Percentiles rank a stretch among this genome's conserved stretches.
These are phyloP conservation scores for Setomelanomma holmii DNA, from an alignment of 2,329 filamentous ascomycete species.

Conservation along the genomic window DNA sequence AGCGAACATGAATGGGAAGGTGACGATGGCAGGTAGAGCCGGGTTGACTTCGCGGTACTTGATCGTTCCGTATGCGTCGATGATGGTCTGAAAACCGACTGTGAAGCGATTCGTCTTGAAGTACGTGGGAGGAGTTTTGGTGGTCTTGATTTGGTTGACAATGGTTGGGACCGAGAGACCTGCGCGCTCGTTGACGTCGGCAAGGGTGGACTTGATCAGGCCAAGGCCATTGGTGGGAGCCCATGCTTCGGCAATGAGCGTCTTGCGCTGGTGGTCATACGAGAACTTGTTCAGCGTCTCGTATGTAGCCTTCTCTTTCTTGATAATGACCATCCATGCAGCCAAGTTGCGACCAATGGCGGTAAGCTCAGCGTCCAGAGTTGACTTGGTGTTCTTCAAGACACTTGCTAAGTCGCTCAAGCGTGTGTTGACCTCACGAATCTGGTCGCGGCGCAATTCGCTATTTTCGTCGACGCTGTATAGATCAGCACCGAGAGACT, in stretches of 20 bases:
- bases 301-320: constrained; percentile 98
- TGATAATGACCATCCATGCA: constrained; percentile 96
- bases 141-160: constrained; percentile 96
- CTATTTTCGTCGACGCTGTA: constrained; percentile 98
- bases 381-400: constrained; percentile 91
- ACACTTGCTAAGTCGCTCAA: constrained; percentile 91
- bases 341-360: constrained; percentile 92
- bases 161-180: constrained; percentile 97
- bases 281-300: constrained; percentile 95
- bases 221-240: constrained; percentile 90
- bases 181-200: constrained; percentile 95
- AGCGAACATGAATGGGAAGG: constrained; percentile 98
- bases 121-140: constrained; percentile 96
- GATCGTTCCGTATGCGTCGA: constrained; percentile 96
- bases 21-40: constrained; percentile 91
- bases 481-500: constrained; percentile 92
- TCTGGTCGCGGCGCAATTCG: constrained; percentile 92
- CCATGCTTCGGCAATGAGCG: constrained; percentile 97
- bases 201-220: constrained; percentile 88
- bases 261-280: constrained; percentile 94
- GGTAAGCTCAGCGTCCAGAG: constrained; percentile 88
- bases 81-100: constrained; percentile 97
- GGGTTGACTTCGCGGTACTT: constrained; percentile 98
- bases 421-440: constrained; percentile 95
- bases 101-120: constrained; percentile 99